Conservation (phyloP, 2,329 filamentous ascomycete genomes). For the Colletotrichum camelliae region DNA sequence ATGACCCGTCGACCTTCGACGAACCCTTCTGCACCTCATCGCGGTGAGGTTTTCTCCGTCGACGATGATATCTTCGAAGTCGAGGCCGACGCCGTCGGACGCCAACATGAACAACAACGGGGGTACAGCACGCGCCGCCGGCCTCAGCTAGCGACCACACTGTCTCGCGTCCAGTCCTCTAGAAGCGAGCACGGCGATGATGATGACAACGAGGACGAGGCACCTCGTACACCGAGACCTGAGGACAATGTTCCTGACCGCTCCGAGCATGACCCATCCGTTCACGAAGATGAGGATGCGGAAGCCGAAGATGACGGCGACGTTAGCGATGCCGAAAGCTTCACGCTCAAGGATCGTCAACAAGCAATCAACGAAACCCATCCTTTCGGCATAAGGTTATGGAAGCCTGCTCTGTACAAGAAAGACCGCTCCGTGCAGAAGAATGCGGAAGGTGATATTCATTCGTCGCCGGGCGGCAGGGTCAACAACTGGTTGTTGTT, state of each 20-base stretch:
- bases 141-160: slow-evolving; percentile 33
- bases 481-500: slow-evolving; percentile 85
- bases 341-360: slow-evolving; percentile 95
- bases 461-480: slow-evolving; percentile 87
- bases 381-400: slow-evolving; percentile 97
- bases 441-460: slow-evolving; percentile 94
- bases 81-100: slow-evolving; percentile 63
- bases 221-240: slow-evolving; percentile 5
- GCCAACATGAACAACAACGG: slow-evolving; percentile 42
- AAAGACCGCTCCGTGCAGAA: slow-evolving; percentile 96
- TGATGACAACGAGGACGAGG: slow-evolving; percentile 24
- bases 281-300: slow-evolving; percentile 39
- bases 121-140: slow-evolving; percentile 38
- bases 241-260: slow-evolving; percentile 26
- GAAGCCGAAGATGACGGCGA: slow-evolving; percentile 71
- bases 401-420: slow-evolving; percentile 98
- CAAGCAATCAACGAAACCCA: slow-evolving; percentile 98
- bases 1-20: slow-evolving; percentile 79
- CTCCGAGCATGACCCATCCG: slow-evolving; percentile 33
- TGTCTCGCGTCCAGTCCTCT: slow-evolving; percentile 49
- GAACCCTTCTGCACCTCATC: slow-evolving; percentile 72
- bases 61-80: slow-evolving; percentile 88
- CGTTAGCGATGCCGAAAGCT: slow-evolving; percentile 93
- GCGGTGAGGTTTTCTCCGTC: slow-evolving; percentile 86
- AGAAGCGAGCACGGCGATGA: slow-evolving; percentile 31